phyloP scores from a whole-genome alignment of 495 filamentous ascomycete genomes.

The Pseudevernia furfuracea region DNA sequence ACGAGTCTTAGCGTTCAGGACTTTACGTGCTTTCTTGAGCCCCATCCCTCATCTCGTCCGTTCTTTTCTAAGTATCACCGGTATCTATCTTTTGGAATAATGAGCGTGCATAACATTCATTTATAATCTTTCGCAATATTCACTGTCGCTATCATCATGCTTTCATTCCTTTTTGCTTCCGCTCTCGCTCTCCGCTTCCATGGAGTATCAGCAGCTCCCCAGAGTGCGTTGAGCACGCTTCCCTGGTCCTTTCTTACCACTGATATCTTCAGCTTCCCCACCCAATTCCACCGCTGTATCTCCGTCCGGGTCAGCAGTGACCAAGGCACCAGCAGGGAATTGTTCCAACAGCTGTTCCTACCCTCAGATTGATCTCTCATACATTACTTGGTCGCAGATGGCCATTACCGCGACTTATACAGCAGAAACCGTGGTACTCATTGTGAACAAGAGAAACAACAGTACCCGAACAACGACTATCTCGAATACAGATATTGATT shows the following conservation, averaged over 20 bases:
- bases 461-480: conserved; percentile 16
- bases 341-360: conserved; percentile 3
- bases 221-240: background rate
- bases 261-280: background rate
- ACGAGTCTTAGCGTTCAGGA: no score
- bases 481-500: conserved; percentile 14
- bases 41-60: no score
- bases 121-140: no score
- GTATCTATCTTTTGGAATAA: no score
- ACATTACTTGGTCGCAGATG: background rate
- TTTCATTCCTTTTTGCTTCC: background rate
- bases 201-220: conserved; percentile 6
- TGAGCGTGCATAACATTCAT: no score
- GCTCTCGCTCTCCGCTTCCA: background rate
- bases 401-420: conserved; percentile 6
- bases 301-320: background rate
- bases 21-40: no score
- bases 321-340: background rate
- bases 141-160: no score
- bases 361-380: background rate
- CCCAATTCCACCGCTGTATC: background rate
- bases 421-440: background rate
- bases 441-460: conserved; percentile 11
- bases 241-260: background rate
- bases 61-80: no score